Evolutionary conservation across 352 stramenopile species (phyloP), one percentile per base, ranked within the genome.

Genomic region (Pythium phragmitis): DNA sequence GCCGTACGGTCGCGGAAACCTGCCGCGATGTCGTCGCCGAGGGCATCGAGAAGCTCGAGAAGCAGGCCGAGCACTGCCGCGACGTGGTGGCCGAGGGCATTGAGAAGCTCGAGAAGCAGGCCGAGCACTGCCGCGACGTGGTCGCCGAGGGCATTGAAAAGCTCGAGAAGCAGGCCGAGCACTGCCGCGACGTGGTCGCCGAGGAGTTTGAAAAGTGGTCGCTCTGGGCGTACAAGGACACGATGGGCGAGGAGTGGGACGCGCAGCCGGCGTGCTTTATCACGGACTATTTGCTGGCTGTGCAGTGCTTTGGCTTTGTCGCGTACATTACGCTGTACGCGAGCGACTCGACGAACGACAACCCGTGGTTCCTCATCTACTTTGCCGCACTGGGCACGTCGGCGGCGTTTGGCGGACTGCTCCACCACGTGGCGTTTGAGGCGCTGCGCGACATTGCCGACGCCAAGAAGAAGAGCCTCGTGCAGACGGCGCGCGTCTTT

Each of bases 181-280:
- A 80, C 46, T 89, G 73, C 65, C 78, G 77, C 54, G 79, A 89
- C 49, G 82, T 83, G 34, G 77, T 90, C 41, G 71, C 81, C 41
- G 82, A 92, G 21, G 59, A 67, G 46, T 36, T 72, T 37, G 54
- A 67, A 46, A 72, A 71, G 67, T 90, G 80, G 80, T 88, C 82
- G 56, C 75, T 91, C 56, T 93, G 82, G 82, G 82, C 80, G 41
- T 93, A 93, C 63, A 74, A 79, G 30, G 83, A 89, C 58, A 67
- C 70, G n/a, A 77, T 74, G 30, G 87, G 87, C 30, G 87, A 95
- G 65, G 80, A 91, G 56, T 95, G 87, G 87, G 84, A 94, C 58
- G 86, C 83, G 50, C 87, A 95, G 67, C 87, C 87, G 6, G 87
- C 87, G 56, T 93, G 85, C 70, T 92, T 93, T 64, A 92, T 95